These are phyloP conservation scores for Cyberlindnera maritima DNA, from an alignment of 805 yeast genomes.

Conservation along the genomic window DNA sequence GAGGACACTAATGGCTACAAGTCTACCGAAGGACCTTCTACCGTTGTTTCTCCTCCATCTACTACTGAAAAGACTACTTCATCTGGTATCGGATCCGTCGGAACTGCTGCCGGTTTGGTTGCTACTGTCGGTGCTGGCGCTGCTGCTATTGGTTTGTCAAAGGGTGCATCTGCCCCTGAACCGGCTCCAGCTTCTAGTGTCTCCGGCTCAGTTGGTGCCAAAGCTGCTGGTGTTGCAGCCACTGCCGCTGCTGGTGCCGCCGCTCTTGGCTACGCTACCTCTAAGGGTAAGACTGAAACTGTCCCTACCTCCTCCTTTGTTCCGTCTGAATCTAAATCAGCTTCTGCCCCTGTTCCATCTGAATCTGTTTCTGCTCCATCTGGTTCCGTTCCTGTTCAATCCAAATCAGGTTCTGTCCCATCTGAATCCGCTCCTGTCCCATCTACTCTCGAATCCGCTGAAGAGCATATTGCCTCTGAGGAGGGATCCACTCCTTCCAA, in stretches of 20 bases:
- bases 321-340: no score
- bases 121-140: background rate
- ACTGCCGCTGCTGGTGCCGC: background rate
- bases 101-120: background rate
- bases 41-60: background rate
- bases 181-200: no score
- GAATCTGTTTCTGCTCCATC: background rate
- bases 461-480: background rate
- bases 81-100: background rate
- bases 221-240: background rate
- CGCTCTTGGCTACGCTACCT: background rate
- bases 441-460: background rate
- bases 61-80: background rate
- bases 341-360: background rate
- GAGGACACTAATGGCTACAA: no score
- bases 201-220: no score
- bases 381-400: background rate
- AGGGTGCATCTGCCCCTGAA: background rate
- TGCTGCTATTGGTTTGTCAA: conserved; percentile 2
- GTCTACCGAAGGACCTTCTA: background rate
- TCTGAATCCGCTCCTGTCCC: background rate
- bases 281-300: background rate
- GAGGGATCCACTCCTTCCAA: conserved; percentile 4
- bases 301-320: background rate
- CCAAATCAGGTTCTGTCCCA: background rate